phyloP scores from a whole-genome alignment of 257 asterid genomes.

The Solanum virginianum region DNA sequence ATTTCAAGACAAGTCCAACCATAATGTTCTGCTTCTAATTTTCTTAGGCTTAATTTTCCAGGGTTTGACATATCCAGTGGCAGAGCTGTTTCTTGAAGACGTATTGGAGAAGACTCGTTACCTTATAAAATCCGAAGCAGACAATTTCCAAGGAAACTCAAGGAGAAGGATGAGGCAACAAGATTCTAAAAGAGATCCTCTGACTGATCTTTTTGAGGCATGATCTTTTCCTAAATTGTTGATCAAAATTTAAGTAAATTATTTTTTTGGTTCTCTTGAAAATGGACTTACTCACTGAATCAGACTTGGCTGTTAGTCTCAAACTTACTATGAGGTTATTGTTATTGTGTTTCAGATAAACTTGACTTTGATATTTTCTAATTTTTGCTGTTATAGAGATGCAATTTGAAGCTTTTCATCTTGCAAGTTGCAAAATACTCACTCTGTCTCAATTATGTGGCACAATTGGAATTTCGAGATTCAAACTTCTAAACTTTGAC shows the following conservation, averaged over 20 bases:
- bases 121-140: constrained; percentile 39
- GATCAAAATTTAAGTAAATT: not conserved
- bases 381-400: not conserved
- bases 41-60: constrained; percentile 16
- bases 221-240: constrained; percentile 7
- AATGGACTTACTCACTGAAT: not conserved
- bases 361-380: not conserved
- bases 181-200: constrained; percentile 59
- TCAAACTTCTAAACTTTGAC: not conserved
- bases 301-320: not conserved
- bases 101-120: constrained; percentile 73
- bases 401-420: not conserved
- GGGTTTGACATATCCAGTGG: constrained; percentile 91
- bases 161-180: constrained; percentile 59
- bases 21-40: not conserved
- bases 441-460: not conserved
- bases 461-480: not conserved
- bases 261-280: not conserved
- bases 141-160: constrained; percentile 41
- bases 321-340: not conserved
- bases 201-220: constrained; percentile 78
- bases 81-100: constrained; percentile 79
- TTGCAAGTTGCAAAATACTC: not conserved
- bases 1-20: not conserved
- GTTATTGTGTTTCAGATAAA: not conserved